Evolutionary conservation across 257 asterid genomes (phyloP), one percentile per base, ranked within the genome.

Genomic region (Cinchona pubescens): DNA sequence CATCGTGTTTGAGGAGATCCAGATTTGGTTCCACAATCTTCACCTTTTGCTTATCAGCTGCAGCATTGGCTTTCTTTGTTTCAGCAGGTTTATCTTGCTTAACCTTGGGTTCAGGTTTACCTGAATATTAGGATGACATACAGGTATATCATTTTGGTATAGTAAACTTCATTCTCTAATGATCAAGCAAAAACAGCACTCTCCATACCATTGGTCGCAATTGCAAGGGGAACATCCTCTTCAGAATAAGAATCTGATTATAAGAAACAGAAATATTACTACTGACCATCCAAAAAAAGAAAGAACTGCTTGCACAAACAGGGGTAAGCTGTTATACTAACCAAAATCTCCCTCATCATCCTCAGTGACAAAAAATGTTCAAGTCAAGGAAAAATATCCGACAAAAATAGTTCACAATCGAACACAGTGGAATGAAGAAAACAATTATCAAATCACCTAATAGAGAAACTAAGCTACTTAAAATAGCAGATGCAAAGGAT

Each of bases 1-100:
- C 90, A 30, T 79, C 96, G n/a, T 30, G 49, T 14, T 72, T 69
- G 29, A 27, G 51, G 59, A 8, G 76, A 51, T 49, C 81, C 23
- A 76, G 71, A 67, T 34, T 81, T 35, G 96, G 96, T 79, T 88
- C 90, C 14, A 69, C 83, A 75, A 88, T 87, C 82, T 79, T 86
- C 84, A 88, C 96, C 88, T 84, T 87, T 61, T 83, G 91, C 82
- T 88, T 89, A 74, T 84, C 92, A 67, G 85, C 79, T 72, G 74
- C 84, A 72, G 84, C 83, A 49, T 65, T 82, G 27, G 82, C 79
- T 79, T 88, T 86, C 67, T 40, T 87, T 74, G 81, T 55, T 55
- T 72, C 92, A 16, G 64, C 85, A 34, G 92, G 82, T 78, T 90
- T 89, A 78, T 62, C 91, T 72, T 75, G 75, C 84, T 85, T 84